Conservation (phyloP, 2,329 filamentous ascomycete genomes). For the Anthostomella pinea region DNA sequence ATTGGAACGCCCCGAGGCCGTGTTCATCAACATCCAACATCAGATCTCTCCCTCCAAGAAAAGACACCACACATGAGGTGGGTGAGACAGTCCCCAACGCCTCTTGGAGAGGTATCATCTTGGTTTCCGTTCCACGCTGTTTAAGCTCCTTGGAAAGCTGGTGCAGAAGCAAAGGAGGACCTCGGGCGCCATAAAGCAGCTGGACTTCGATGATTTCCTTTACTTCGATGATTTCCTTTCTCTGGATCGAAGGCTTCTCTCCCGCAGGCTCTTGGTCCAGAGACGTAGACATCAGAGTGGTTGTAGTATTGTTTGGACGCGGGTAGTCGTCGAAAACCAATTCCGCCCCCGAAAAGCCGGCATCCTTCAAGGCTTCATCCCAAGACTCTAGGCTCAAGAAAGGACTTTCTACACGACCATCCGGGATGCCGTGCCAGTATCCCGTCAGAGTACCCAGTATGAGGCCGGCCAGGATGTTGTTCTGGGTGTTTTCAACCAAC, state of each 20-base stretch:
- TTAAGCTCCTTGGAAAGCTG: slow-evolving; percentile 1
- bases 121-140: background rate
- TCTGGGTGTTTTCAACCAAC: slow-evolving; percentile 21
- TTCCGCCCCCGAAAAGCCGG: slow-evolving; percentile 24
- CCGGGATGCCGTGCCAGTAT: slow-evolving; percentile 13
- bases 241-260: too few species aligned
- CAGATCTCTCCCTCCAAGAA: slow-evolving; percentile 6
- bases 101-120: slow-evolving; percentile 2
- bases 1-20: slow-evolving; percentile 12
- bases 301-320: slow-evolving; percentile 2
- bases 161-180: slow-evolving; percentile 1
- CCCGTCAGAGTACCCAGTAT: slow-evolving; percentile 12
- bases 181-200: slow-evolving; percentile 1
- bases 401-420: slow-evolving; percentile 13
- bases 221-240: background rate
- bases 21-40: slow-evolving; percentile 4
- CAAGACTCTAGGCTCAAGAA: slow-evolving; percentile 16
- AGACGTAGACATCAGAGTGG: slow-evolving; percentile 7
- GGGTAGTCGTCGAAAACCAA: slow-evolving; percentile 23
- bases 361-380: slow-evolving; percentile 13
- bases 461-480: slow-evolving; percentile 11
- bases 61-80: slow-evolving; percentile 6
- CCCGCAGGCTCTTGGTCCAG: background rate
- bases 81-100: slow-evolving; percentile 1
- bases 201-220: background rate